Evolutionary conservation across 805 yeast genomes (phyloP).

Genomic region (Starmerella sirachaensis): DNA sequence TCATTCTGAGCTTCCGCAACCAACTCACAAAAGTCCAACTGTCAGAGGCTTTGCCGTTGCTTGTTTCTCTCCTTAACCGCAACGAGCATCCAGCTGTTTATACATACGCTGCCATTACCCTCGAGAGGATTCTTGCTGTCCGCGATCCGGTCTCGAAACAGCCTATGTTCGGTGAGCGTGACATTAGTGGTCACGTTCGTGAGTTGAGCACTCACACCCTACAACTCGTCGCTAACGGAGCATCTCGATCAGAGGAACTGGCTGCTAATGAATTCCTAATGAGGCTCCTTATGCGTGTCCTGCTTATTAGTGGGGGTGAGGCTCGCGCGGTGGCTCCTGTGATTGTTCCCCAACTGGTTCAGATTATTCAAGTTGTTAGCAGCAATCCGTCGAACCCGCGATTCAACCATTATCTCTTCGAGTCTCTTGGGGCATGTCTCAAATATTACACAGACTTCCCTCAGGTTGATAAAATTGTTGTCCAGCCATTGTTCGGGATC

Average conservation of each 20-base stretch:
- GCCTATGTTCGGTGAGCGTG: constrained; percentile 58
- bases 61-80: constrained; percentile 57
- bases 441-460: constrained; percentile 32
- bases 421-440: constrained; percentile 67
- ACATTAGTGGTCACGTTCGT: constrained; percentile 48
- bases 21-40: constrained; percentile 83
- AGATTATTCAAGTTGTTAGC: constrained; percentile 57
- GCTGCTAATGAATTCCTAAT: constrained; percentile 92
- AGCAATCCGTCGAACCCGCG: constrained; percentile 93
- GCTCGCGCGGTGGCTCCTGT: constrained; percentile 25
- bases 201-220: constrained; percentile 57
- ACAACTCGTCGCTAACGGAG: constrained; percentile 46
- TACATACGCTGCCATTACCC: constrained; percentile 86
- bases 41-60: constrained; percentile 62
- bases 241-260: constrained; percentile 69
- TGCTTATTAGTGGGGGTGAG: constrained; percentile 54
- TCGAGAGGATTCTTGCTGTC: constrained; percentile 75
- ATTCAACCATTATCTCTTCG: constrained; percentile 83
- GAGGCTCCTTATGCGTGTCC: constrained; percentile 75
- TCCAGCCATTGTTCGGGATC: constrained; percentile 56
- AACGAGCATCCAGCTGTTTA: constrained; percentile 61
- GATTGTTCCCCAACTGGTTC: constrained; percentile 55
- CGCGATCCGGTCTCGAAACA: constrained; percentile 34
- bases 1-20: constrained; percentile 77
- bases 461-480: constrained; percentile 38